These are phyloP conservation scores for Triglochin maritima DNA, from an alignment of 106 monocot species.

Conservation along the genomic window DNA sequence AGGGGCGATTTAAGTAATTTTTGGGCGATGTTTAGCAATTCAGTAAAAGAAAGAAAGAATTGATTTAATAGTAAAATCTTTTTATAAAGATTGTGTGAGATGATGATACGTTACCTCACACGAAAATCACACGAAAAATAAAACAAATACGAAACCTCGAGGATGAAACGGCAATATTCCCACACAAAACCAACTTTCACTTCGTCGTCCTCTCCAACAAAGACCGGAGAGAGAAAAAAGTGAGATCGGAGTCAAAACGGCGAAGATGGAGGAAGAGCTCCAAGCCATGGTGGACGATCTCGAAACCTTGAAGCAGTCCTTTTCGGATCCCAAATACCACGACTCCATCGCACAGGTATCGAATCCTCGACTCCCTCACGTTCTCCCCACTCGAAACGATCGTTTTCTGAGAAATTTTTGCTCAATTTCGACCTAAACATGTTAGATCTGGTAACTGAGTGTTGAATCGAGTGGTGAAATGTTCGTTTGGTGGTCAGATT, in stretches of 20 bases:
- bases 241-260: background rate
- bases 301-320: slow-evolving; percentile 23
- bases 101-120: too few species aligned
- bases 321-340: slow-evolving; percentile 5
- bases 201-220: too few species aligned
- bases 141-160: too few species aligned
- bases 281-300: slow-evolving; percentile 24
- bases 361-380: background rate
- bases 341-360: slow-evolving; percentile 26
- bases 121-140: too few species aligned
- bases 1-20: too few species aligned
- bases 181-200: too few species aligned
- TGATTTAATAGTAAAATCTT: too few species aligned
- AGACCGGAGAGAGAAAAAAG: too few species aligned
- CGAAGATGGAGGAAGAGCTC: slow-evolving; percentile 40
- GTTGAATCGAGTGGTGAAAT: background rate
- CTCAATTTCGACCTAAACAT: background rate
- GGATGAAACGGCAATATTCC: too few species aligned
- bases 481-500: background rate
- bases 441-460: background rate
- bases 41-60: too few species aligned
- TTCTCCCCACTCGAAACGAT: background rate
- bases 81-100: too few species aligned
- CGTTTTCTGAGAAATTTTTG: background rate
- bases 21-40: too few species aligned